phyloP scores from a whole-genome alignment of 352 stramenopile genomes.

The Sclerospora graminicola region DNA sequence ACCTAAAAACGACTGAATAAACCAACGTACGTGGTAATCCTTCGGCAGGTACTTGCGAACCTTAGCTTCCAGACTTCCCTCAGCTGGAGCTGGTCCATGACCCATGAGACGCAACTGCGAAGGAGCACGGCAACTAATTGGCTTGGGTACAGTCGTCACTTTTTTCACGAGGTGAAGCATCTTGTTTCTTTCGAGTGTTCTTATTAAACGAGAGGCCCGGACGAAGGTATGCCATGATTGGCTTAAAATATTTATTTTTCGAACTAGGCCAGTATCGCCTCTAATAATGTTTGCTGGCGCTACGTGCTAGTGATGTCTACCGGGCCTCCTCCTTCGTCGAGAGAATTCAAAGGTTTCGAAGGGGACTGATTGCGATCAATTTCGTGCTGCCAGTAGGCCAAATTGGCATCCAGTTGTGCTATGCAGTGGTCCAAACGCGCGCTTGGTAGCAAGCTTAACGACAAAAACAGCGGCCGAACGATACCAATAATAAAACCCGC shows the following conservation, averaged over 20 bases:
- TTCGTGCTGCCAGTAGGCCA: slow-evolving; percentile 57
- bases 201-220: slow-evolving; percentile 16
- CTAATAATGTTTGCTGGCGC: no score
- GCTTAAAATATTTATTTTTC: no score
- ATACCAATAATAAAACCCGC: slow-evolving; percentile 92
- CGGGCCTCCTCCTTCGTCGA: slow-evolving; percentile 5
- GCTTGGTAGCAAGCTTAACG: slow-evolving; percentile 41
- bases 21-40: slow-evolving; percentile 72
- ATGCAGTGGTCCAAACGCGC: slow-evolving; percentile 50
- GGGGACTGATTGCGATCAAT: slow-evolving; percentile 33
- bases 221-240: slow-evolving; percentile 3
- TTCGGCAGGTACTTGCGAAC: slow-evolving; percentile 75
- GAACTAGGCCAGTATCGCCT: no score
- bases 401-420: slow-evolving; percentile 52
- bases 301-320: background rate
- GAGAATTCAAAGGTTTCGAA: slow-evolving; percentile 3
- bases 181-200: slow-evolving; percentile 11
- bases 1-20: background rate
- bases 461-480: slow-evolving; percentile 66
- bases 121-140: slow-evolving; percentile 24
- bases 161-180: slow-evolving; percentile 80
- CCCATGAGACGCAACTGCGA: slow-evolving; percentile 68
- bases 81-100: slow-evolving; percentile 41
- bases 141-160: slow-evolving; percentile 39
- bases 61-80: slow-evolving; percentile 75